A percentile compares a stretch with the other conserved stretches of the same genome.
Evolutionary conservation across 1,284 basidiomycete species (phyloP).

Genomic region (Fistulinella cinereoalba): DNA sequence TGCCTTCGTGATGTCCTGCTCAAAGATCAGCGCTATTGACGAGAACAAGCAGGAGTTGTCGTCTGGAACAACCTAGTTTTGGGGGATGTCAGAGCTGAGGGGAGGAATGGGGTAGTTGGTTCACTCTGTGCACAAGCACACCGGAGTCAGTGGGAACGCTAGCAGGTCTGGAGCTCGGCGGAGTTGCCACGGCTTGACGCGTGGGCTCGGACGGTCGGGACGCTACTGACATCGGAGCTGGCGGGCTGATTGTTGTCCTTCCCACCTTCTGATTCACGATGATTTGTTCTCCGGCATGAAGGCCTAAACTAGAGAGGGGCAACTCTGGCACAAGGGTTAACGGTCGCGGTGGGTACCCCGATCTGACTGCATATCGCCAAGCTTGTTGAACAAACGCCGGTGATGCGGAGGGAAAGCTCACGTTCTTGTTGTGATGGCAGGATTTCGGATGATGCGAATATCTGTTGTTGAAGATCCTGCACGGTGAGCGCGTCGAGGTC

Average conservation of each 20-base stretch:
- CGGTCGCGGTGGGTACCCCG: slow-evolving; percentile 77
- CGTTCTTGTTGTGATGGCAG: slow-evolving; percentile 73
- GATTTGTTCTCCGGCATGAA: slow-evolving; percentile 78
- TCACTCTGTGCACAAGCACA: slow-evolving; percentile 67
- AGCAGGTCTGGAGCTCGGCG: slow-evolving; percentile 46
- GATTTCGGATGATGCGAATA: slow-evolving; percentile 66
- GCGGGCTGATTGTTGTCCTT: slow-evolving; percentile 9
- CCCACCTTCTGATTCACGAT: slow-evolving; percentile 60
- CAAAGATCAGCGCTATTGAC: slow-evolving; percentile 79
- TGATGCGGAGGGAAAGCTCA: slow-evolving; percentile 40
- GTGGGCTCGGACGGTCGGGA: slow-evolving; percentile 13
- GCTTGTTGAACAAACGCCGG: not conserved
- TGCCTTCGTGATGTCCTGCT: slow-evolving; percentile 72
- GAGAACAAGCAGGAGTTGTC: slow-evolving; percentile 94
- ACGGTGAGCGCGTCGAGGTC: slow-evolving; percentile 63
- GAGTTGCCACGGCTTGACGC: slow-evolving; percentile 4
- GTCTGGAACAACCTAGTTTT: slow-evolving; percentile 81
- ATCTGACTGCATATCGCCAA: slow-evolving; percentile 61
- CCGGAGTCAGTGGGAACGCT: slow-evolving; percentile 55
- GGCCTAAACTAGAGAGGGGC: slow-evolving; percentile 70
- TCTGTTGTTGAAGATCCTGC: slow-evolving; percentile 69
- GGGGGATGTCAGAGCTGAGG: slow-evolving; percentile 9
- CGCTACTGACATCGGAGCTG: slow-evolving; percentile 8
- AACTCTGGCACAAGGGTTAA: slow-evolving; percentile 71
- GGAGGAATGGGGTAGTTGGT: not conserved